Percentiles rank a stretch among this genome's conserved stretches.
These are phyloP conservation scores for Sporisorium graminicola DNA, from an alignment of 1,284 basidiomycete genomes.

Conservation along the genomic window DNA sequence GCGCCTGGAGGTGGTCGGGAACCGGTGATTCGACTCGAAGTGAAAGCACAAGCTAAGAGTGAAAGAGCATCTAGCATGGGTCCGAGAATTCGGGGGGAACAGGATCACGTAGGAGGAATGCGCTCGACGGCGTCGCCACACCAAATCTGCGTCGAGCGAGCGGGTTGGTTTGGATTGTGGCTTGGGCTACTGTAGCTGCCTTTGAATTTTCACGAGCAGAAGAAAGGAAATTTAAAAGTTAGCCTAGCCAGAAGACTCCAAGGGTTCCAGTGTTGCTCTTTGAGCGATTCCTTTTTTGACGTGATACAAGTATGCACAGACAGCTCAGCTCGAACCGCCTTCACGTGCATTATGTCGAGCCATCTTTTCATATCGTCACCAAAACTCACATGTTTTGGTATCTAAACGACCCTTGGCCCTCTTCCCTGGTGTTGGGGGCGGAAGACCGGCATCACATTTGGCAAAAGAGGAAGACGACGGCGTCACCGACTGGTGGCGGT, in stretches of 20 bases:
- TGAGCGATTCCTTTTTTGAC: neutral
- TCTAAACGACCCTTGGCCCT: too few species aligned
- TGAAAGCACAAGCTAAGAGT: neutral
- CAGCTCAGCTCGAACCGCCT: too few species aligned
- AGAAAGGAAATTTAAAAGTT: neutral
- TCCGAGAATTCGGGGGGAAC: conserved; percentile 14
- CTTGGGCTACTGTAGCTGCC: neutral
- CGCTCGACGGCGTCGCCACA: conserved; percentile 7
- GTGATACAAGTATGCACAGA: neutral
- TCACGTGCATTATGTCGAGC: neutral
- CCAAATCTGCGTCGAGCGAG: neutral
- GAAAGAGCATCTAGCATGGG: conserved; percentile 11
- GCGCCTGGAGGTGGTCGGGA: neutral
- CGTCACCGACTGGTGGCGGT: neutral
- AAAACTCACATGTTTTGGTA: neutral
- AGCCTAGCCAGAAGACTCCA: neutral
- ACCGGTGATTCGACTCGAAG: neutral
- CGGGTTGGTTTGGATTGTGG: neutral
- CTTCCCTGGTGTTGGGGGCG: too few species aligned
- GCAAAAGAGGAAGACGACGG: neutral
- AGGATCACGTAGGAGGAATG: too few species aligned
- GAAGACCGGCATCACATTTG: too few species aligned
- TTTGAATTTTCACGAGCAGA: conserved; percentile 10
- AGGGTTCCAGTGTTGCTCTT: conserved; percentile 8
- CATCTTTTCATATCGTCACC: neutral